Evolutionary conservation across 1,139 yeast species (phyloP), one percentile per base, ranked within the genome.

Genomic region (Tardiomyces blankii): DNA sequence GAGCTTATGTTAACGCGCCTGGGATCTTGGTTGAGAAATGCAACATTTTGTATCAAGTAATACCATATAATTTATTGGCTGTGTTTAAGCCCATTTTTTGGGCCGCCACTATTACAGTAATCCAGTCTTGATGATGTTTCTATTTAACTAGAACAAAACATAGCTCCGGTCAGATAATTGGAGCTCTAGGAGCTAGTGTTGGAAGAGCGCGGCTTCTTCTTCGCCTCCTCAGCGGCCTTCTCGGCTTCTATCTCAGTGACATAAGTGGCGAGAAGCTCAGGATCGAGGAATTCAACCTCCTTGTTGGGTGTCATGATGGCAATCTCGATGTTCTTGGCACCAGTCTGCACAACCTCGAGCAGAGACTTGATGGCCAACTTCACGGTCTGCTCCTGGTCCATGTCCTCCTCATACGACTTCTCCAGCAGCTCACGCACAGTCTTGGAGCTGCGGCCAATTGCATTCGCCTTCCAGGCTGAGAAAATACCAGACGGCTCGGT

Each of bases 391-490:
- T 83, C 83, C 56, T 81, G 88, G 50, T 73, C 71, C 67, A 82
- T 65, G 19, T 76, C 87, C 48, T 82, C 88, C 57, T 75, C 76
- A 67, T 85, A 89, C 60, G 87, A 85, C 69, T 88, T 89, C 65
- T 93, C 99, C 65, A 91, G 75, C 58, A 89, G 85, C 65, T 93
- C 98, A 56, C 95, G 81, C 32, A 93, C 97, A 1, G 97, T 91
- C 66, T 91, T 91, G 51, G 94, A 78, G 49, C 94, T 85, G 62
- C 96, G 80, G 48, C 99, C 99, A 62, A 93, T 91, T 21, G 98
- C 89, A 64, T 87, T 93, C 18, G 98, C 97, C 65, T 89, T 87
- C 98, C 98, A 91, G n/a, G 97, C 95, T 47, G 94, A 87, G 63
- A 83, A 91, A 54, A 91, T 93, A 27, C 99, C 99, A 41, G 95